These are phyloP conservation scores for Cajanus cajan DNA, from an alignment of 306 rosid genomes.

Conservation along the genomic window DNA sequence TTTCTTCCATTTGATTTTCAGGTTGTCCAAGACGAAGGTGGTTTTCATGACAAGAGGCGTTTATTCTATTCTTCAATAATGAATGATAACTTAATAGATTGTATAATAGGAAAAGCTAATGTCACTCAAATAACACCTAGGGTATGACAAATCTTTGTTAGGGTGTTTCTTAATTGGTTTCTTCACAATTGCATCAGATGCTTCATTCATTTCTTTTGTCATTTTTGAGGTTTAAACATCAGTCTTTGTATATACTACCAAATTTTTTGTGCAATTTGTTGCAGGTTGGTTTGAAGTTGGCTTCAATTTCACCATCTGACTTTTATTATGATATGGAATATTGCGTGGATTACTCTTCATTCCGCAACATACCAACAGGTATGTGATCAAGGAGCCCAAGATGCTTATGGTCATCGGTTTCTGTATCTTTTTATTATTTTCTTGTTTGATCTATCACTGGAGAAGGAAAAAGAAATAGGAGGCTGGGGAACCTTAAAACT, in stretches of 20 bases:
- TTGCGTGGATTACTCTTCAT: slow-evolving; percentile 87
- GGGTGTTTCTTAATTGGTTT: slow-evolving; percentile 9
- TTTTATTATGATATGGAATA: slow-evolving; percentile 93
- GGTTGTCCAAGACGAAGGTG: slow-evolving; percentile 72
- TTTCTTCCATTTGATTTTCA: slow-evolving; percentile 39
- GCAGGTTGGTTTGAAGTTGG: slow-evolving; percentile 63
- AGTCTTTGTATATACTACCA: not conserved
- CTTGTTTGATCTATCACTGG: slow-evolving; percentile 6
- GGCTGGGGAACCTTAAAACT: not conserved
- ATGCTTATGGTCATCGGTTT: slow-evolving; percentile 1
- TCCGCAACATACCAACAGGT: slow-evolving; percentile 61
- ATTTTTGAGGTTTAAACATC: slow-evolving; percentile 5
- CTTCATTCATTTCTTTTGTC: slow-evolving; percentile 1
- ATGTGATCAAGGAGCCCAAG: slow-evolving; percentile 30
- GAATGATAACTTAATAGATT: slow-evolving; percentile 84
- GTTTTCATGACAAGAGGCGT: slow-evolving; percentile 83
- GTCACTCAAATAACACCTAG: slow-evolving; percentile 57
- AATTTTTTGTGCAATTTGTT: slow-evolving; percentile 15
- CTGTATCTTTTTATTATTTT: not conserved
- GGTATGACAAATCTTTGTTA: slow-evolving; percentile 51
- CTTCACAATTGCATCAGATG: too few relatives aligned
- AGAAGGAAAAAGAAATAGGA: not conserved
- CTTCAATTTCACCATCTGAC: slow-evolving; percentile 50
- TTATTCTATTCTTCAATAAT: slow-evolving; percentile 83
- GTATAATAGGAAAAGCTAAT: slow-evolving; percentile 68